phyloP scores from a whole-genome alignment of 1,284 basidiomycete genomes.

The Rhodotorula mucilaginosa region DNA sequence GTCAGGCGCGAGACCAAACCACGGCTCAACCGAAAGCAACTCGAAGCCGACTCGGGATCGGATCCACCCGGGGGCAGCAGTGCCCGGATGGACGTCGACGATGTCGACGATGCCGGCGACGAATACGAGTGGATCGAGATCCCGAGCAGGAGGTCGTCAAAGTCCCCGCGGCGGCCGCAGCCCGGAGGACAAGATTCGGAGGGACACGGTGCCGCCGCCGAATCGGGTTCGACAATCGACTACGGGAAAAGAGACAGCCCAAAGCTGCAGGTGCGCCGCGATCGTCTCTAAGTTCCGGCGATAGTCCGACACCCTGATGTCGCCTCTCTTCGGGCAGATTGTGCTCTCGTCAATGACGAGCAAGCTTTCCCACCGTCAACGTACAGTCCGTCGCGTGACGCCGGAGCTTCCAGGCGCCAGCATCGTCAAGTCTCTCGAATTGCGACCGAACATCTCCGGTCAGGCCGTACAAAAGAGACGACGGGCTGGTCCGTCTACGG shows the following conservation, averaged over 20 bases:
- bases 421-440: too few relatives aligned
- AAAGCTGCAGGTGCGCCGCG: slow-evolving; percentile 37
- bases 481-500: too few relatives aligned
- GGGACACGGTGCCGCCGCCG: neutral
- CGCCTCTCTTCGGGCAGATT: slow-evolving; percentile 41
- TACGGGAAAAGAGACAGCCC: slow-evolving; percentile 43
- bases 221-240: too few relatives aligned
- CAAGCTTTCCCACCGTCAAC: slow-evolving; percentile 51
- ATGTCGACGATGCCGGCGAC: neutral
- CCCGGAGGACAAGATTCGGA: too few relatives aligned
- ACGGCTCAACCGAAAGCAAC: neutral
- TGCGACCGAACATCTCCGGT: too few relatives aligned
- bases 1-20: neutral
- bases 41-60: neutral
- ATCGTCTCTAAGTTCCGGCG: too few relatives aligned
- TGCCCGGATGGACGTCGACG: neutral
- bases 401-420: too few relatives aligned
- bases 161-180: neutral
- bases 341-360: slow-evolving; percentile 54
- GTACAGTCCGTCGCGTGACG: slow-evolving; percentile 47
- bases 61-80: neutral
- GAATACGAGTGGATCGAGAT: slow-evolving; percentile 50
- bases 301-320: too few relatives aligned
- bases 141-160: neutral
- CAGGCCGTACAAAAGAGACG: too few relatives aligned